phyloP scores from a whole-genome alignment of 306 rosid species.

The Fragaria iinumae region DNA sequence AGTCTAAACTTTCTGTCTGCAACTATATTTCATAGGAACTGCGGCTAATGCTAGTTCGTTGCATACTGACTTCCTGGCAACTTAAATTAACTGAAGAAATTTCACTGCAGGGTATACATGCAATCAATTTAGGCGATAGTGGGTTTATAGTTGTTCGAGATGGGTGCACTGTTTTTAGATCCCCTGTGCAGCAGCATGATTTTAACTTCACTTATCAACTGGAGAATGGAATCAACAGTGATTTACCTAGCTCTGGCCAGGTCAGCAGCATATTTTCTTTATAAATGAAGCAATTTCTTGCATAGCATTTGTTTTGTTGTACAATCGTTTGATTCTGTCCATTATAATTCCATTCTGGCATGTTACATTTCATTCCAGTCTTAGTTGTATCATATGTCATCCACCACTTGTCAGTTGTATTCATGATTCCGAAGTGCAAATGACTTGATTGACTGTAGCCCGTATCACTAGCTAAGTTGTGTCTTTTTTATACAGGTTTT shows the following conservation, averaged over 20 bases:
- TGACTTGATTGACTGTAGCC: neutral
- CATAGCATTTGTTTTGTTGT: neutral
- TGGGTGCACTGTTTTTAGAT: constrained; percentile 85
- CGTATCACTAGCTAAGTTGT: constrained; percentile 5
- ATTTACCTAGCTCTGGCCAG: constrained; percentile 99
- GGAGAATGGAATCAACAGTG: constrained; percentile 71
- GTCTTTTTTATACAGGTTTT: constrained; percentile 65
- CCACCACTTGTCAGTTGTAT: neutral
- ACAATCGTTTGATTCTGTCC: neutral
- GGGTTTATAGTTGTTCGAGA: constrained; percentile 95
- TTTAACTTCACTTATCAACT: constrained; percentile 93
- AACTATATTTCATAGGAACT: neutral
- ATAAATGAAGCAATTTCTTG: neutral
- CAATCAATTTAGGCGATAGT: constrained; percentile 95
- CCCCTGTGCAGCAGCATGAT: constrained; percentile 98
- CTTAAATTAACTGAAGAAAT: constrained; percentile 26
- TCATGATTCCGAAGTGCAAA: neutral
- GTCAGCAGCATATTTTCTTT: constrained; percentile 36
- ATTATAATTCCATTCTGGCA: neutral
- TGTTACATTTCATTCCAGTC: neutral
- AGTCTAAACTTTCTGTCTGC: neutral
- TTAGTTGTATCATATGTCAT: neutral
- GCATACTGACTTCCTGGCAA: neutral
- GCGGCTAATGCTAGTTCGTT: neutral
- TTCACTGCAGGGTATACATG: constrained; percentile 71